These are phyloP conservation scores for Bretschneidera sinensis DNA, from an alignment of 345 rosid species.

Conservation along the genomic window DNA sequence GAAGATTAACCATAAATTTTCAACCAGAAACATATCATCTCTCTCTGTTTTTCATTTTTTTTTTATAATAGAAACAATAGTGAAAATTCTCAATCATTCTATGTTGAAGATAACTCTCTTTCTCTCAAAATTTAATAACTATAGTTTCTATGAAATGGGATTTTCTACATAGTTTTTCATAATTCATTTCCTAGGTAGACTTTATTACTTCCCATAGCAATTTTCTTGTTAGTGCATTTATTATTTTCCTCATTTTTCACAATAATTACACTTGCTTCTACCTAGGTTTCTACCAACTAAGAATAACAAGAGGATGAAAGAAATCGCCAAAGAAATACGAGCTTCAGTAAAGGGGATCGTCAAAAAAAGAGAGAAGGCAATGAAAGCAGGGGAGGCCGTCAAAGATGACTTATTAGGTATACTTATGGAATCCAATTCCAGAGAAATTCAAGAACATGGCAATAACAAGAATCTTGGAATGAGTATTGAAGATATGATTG, in stretches of 20 bases:
- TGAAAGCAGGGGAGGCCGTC: conserved; percentile 22
- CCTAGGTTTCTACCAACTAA: conserved; percentile 46
- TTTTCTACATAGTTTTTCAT: no score
- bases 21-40: no score
- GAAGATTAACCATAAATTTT: no score
- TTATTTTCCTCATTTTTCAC: neutral
- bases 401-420: conserved; percentile 35
- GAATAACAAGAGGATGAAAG: conserved; percentile 35
- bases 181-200: no score
- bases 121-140: no score
- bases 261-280: no score
- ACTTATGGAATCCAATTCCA: conserved; percentile 43
- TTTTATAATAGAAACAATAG: no score
- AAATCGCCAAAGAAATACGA: conserved; percentile 23
- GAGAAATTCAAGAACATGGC: conserved; percentile 24
- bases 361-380: conserved; percentile 30
- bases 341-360: conserved; percentile 33
- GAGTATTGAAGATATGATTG: conserved; percentile 43
- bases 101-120: no score
- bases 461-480: conserved; percentile 18
- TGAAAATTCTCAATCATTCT: no score
- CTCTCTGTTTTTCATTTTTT: no score
- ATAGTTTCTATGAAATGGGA: no score
- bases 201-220: no score
- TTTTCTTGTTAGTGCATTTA: neutral